Percentiles rank a stretch among this genome's conserved stretches.
These are phyloP conservation scores for Chrysoporthe austroafricana DNA, from an alignment of 2,329 filamentous ascomycete species.

Conservation along the genomic window DNA sequence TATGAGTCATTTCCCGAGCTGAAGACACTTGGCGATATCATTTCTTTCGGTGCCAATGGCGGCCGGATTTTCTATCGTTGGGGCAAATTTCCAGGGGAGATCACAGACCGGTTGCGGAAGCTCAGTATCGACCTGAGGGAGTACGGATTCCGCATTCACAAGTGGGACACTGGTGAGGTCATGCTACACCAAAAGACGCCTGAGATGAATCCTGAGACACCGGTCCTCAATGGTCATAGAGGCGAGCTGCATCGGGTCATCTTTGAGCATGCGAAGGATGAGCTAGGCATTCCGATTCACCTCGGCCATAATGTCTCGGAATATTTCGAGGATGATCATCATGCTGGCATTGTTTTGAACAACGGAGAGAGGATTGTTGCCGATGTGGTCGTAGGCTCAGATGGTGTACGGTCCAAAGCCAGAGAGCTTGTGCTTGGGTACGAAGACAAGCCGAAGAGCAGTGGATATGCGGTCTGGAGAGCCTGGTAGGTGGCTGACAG, in stretches of 20 bases:
- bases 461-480: constrained; percentile 56
- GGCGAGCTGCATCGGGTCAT: constrained; percentile 64
- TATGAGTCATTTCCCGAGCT: constrained; percentile 62
- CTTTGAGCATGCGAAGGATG: constrained; percentile 59
- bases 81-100: constrained; percentile 46
- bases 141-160: constrained; percentile 66
- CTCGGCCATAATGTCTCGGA: constrained; percentile 54
- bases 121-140: constrained; percentile 55
- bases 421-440: constrained; percentile 55
- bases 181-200: constrained; percentile 59
- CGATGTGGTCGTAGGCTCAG: constrained; percentile 58
- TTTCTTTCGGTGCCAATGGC: constrained; percentile 63
- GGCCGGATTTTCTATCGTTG: constrained; percentile 65
- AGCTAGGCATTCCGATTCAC: constrained; percentile 59
- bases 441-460: constrained; percentile 55
- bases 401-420: constrained; percentile 58
- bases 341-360: constrained; percentile 56
- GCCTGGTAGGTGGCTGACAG: constrained; percentile 48
- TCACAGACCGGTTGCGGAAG: constrained; percentile 50
- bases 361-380: constrained; percentile 50
- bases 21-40: constrained; percentile 65
- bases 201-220: constrained; percentile 48
- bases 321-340: constrained; percentile 57
- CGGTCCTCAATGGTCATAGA: constrained; percentile 63
- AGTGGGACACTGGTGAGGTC: constrained; percentile 62